Percentiles rank a stretch among this genome's conserved stretches.
Evolutionary conservation across 2,329 filamentous ascomycete species (phyloP).

Genomic region (Colletotrichum sidae): DNA sequence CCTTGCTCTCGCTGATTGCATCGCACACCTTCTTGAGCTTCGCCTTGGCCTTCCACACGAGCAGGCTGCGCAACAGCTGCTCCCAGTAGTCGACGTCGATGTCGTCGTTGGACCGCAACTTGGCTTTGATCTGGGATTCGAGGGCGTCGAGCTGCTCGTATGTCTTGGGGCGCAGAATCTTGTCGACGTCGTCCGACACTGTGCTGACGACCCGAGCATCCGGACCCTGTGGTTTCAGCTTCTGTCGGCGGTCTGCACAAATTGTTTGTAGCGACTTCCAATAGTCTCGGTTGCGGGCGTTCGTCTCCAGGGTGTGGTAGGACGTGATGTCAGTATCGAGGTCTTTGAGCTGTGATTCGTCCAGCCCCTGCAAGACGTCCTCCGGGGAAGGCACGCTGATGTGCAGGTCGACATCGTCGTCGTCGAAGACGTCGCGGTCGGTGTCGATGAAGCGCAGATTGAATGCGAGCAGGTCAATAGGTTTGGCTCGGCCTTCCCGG

Average conservation of each 20-base stretch:
- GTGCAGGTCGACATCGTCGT: slow-evolving; percentile 78
- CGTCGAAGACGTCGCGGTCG: slow-evolving; percentile 86
- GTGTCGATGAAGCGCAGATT: slow-evolving; percentile 89
- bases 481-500: slow-evolving; percentile 88
- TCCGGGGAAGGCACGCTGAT: slow-evolving; percentile 84
- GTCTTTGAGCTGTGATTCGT: slow-evolving; percentile 75
- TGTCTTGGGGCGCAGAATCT: slow-evolving; percentile 85
- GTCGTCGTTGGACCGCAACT: slow-evolving; percentile 87
- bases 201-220: slow-evolving; percentile 83
- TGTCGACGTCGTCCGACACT: slow-evolving; percentile 89
- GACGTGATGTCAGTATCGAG: slow-evolving; percentile 83
- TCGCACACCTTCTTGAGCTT: slow-evolving; percentile 83
- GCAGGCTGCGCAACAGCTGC: slow-evolving; percentile 84
- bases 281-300: slow-evolving; percentile 82
- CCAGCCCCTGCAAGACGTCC: slow-evolving; percentile 80
- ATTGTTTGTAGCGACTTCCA: slow-evolving; percentile 93
- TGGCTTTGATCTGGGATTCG: slow-evolving; percentile 87
- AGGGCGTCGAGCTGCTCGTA: slow-evolving; percentile 87
- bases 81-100: slow-evolving; percentile 99
- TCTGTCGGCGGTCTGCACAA: slow-evolving; percentile 79
- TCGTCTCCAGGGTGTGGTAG: slow-evolving; percentile 86
- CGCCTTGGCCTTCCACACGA: slow-evolving; percentile 92
- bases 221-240: slow-evolving; percentile 67
- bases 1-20: slow-evolving; percentile 76
- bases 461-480: slow-evolving; percentile 94